Conservation (phyloP, 805 yeast species). For the Hanseniaspora thailandica region DNA sequence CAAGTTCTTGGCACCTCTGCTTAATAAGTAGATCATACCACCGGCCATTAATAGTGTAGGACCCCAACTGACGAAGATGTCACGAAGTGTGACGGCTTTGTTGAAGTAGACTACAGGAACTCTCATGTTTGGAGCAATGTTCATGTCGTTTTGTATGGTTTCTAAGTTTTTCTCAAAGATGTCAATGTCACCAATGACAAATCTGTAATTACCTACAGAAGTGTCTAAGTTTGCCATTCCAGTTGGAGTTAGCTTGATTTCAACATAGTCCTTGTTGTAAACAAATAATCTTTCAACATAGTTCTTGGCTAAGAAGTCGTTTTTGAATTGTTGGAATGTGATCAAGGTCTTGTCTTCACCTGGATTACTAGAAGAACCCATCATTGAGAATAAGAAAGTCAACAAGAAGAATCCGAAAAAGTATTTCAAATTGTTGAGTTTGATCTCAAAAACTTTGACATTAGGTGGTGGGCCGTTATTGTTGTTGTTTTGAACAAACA, state of each 20-base stretch:
- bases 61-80: slow-evolving; percentile 37
- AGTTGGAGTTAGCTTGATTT: slow-evolving; percentile 52
- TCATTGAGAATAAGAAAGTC: slow-evolving; percentile 26
- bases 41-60: slow-evolving; percentile 88
- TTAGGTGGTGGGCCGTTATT: slow-evolving; percentile 29
- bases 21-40: slow-evolving; percentile 73
- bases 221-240: slow-evolving; percentile 41
- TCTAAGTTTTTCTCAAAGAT: slow-evolving; percentile 71
- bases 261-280: slow-evolving; percentile 64
- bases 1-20: slow-evolving; percentile 35
- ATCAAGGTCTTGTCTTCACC: slow-evolving; percentile 40
- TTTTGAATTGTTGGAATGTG: slow-evolving; percentile 85
- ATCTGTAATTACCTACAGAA: slow-evolving; percentile 37
- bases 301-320: slow-evolving; percentile 62
- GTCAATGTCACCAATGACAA: slow-evolving; percentile 82
- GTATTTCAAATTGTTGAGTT: slow-evolving; percentile 15
- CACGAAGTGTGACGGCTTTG: slow-evolving; percentile 35
- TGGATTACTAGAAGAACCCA: slow-evolving; percentile 16
- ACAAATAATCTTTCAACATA: slow-evolving; percentile 63
- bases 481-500: not conserved
- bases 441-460: slow-evolving; percentile 23
- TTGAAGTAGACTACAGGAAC: slow-evolving; percentile 72
- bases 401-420: slow-evolving; percentile 27
- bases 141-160: slow-evolving; percentile 59
- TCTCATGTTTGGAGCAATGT: slow-evolving; percentile 48